These are phyloP conservation scores for Leccinum variicolor DNA, from an alignment of 768 basidiomycete genomes.

Conservation along the genomic window DNA sequence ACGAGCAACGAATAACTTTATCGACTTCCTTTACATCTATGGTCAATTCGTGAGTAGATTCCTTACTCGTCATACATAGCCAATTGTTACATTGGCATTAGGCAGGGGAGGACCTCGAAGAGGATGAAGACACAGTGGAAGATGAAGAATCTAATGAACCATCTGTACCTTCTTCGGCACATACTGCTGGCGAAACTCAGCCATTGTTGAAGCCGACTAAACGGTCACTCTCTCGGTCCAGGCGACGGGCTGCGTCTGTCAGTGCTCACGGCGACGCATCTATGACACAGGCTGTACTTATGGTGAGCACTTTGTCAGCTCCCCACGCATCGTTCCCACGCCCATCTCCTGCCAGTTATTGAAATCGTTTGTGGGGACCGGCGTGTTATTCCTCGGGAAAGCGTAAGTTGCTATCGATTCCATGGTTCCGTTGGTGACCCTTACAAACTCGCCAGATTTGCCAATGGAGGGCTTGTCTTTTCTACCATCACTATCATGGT, in stretches of 20 bases:
- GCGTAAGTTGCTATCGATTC: slow-evolving; percentile 46
- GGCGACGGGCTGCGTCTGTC: slow-evolving; percentile 52
- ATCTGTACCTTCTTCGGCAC: slow-evolving; percentile 4
- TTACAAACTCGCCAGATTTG: slow-evolving; percentile 56
- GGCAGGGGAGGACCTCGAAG: slow-evolving; percentile 92
- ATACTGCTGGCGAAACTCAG: slow-evolving; percentile 42
- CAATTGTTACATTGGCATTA: slow-evolving; percentile 27
- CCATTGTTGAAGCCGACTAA: slow-evolving; percentile 47
- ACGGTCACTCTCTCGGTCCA: slow-evolving; percentile 50
- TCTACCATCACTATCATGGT: slow-evolving; percentile 71
- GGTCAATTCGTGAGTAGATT: slow-evolving; percentile 84
- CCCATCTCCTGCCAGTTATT: slow-evolving; percentile 53
- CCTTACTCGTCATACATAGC: neutral
- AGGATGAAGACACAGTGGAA: slow-evolving; percentile 68
- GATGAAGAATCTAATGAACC: slow-evolving; percentile 49
- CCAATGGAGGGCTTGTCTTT: slow-evolving; percentile 93
- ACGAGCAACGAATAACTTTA: slow-evolving; percentile 76
- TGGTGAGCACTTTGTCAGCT: slow-evolving; percentile 51
- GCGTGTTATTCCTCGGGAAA: slow-evolving; percentile 93
- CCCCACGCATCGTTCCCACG: slow-evolving; percentile 1
- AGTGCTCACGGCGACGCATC: slow-evolving; percentile 81
- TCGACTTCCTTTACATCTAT: slow-evolving; percentile 92
- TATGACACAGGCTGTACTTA: slow-evolving; percentile 86
- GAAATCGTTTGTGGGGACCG: slow-evolving; percentile 94
- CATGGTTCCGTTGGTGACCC: neutral